phyloP scores from a whole-genome alignment of 768 basidiomycete species.

The Agaricus sinodeliciosus region DNA sequence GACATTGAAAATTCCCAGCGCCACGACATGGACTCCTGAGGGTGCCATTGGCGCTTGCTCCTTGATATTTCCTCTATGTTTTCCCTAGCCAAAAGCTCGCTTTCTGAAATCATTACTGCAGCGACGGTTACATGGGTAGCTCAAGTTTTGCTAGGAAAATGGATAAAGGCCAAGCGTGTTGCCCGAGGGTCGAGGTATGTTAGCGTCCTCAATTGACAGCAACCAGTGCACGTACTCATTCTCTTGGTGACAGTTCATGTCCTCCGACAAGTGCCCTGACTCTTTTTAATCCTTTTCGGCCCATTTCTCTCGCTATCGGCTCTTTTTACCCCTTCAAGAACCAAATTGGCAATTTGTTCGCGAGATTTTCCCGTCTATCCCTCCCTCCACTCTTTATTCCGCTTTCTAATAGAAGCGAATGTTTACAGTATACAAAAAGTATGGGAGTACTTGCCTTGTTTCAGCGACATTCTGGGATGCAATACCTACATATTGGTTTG shows the following conservation, averaged over 20 bases:
- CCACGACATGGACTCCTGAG: too few species aligned
- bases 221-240: too few species aligned
- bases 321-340: conserved; percentile 27
- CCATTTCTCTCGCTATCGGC: conserved; percentile 19
- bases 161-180: background rate
- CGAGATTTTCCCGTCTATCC: conserved; percentile 28
- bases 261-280: conserved; percentile 10
- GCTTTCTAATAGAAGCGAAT: background rate
- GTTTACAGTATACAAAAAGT: conserved; percentile 29
- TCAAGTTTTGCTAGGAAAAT: conserved; percentile 1
- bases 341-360: conserved; percentile 26
- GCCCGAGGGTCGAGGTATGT: background rate
- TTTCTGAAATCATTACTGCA: background rate
- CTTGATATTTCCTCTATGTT: too few species aligned
- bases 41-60: too few species aligned
- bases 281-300: conserved; percentile 25
- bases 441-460: conserved; percentile 31
- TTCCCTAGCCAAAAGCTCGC: too few species aligned
- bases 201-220: background rate
- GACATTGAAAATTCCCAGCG: too few species aligned
- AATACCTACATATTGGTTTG: conserved; percentile 31
- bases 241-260: background rate
- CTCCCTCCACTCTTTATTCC: too few species aligned
- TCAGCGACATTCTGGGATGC: conserved; percentile 26
- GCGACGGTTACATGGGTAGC: background rate